Evolutionary conservation across 1,284 basidiomycete species (phyloP).

Genomic region (Ceratorhiza oryzae-sativae): DNA sequence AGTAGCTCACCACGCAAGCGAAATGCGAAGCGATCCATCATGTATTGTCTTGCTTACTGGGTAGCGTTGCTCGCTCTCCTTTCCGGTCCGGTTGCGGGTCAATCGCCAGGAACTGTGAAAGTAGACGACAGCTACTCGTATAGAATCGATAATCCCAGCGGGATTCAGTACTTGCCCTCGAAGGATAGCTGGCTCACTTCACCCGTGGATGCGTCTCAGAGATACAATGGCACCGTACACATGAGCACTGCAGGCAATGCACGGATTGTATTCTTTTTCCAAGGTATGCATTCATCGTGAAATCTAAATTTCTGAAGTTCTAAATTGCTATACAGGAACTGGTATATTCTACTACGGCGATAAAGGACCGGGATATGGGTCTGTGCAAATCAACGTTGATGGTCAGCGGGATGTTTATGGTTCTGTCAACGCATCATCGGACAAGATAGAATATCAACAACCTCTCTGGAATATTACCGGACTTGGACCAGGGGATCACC

Average conservation of each 20-base stretch:
- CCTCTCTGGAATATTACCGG: background rate
- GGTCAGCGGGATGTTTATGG: background rate
- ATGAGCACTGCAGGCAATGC: background rate
- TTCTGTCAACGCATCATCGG: background rate
- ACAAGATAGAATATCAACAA: background rate
- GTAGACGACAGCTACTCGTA: background rate
- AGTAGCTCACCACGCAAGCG: too few species aligned
- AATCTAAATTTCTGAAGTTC: background rate
- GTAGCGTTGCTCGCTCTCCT: background rate
- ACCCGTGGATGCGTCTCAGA: too few species aligned
- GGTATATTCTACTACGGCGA: background rate
- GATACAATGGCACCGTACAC: background rate
- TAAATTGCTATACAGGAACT: background rate
- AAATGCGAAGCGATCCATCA: too few species aligned
- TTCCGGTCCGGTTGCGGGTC: background rate
- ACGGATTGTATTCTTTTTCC: background rate
- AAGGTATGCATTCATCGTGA: background rate
- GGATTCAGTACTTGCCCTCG: background rate
- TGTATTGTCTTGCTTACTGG: background rate
- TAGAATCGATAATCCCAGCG: background rate
- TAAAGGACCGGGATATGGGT: background rate
- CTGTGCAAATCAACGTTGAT: background rate
- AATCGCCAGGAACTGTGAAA: background rate
- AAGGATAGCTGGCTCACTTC: too few species aligned
- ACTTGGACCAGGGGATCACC: slow-evolving; percentile 8